phyloP scores from a whole-genome alignment of 129 eudicot species.

The Chrysanthemum seticuspe region DNA sequence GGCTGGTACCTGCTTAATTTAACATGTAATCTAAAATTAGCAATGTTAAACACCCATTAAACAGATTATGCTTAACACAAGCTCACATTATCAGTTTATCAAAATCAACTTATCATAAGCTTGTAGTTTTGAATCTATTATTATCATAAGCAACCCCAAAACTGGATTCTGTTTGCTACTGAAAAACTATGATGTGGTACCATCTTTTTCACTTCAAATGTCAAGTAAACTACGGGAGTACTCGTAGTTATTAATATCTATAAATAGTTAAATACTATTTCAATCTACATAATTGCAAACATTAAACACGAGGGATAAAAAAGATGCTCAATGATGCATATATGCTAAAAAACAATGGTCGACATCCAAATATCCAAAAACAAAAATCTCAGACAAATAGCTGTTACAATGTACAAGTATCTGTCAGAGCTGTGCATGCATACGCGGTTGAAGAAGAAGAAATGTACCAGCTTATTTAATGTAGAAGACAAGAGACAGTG shows the following conservation, averaged over 20 bases:
- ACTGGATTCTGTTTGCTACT: not conserved
- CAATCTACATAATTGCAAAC: not conserved
- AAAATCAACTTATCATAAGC: too few species aligned
- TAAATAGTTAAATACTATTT: not conserved
- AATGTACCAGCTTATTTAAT: not conserved
- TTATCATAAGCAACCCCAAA: too few species aligned
- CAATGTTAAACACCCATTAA: too few species aligned
- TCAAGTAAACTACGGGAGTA: too few species aligned
- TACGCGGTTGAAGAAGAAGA: slow-evolving; percentile 22
- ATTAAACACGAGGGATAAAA: not conserved
- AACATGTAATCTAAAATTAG: too few species aligned
- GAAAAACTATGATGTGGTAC: not conserved
- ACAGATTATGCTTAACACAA: too few species aligned
- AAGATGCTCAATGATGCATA: slow-evolving; percentile 15
- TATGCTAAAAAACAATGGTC: slow-evolving; percentile 16
- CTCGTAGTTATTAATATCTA: not conserved
- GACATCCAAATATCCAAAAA: slow-evolving; percentile 4
- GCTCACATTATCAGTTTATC: too few species aligned
- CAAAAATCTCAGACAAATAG: not conserved
- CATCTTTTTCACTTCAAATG: not conserved
- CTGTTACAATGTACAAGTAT: not conserved
- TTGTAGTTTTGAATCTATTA: too few species aligned
- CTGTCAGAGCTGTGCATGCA: not conserved
- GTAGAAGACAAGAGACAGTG: slow-evolving; percentile 11
- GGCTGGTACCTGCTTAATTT: too few species aligned